These are phyloP conservation scores for Lenwebbia sp. DNA, from an alignment of 345 rosid genomes.

Conservation along the genomic window DNA sequence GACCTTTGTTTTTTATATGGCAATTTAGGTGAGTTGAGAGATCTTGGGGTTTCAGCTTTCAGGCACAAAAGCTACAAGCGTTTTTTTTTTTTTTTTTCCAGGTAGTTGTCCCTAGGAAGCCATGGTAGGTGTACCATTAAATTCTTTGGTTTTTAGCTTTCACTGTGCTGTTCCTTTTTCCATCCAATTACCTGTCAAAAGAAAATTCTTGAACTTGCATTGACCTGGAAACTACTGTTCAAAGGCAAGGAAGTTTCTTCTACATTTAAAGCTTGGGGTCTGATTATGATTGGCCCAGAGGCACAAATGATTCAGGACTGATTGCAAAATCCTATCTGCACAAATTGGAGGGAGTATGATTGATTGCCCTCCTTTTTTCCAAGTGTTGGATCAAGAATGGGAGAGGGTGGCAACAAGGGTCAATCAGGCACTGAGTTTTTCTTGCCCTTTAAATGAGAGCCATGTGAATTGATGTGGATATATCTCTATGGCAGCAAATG, in stretches of 20 bases:
- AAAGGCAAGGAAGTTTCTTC: not conserved
- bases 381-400: conserved; percentile 2
- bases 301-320: conserved; percentile 8
- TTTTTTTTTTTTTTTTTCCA: not conserved
- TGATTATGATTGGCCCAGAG: not conserved
- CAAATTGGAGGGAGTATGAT: not conserved
- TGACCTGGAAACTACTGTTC: not conserved
- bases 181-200: not conserved
- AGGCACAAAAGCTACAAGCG: not conserved
- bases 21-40: conserved; percentile 3
- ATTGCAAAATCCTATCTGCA: conserved; percentile 23
- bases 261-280: not conserved
- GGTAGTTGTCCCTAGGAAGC: conserved; percentile 13
- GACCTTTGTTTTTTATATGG: not conserved
- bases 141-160: conserved; percentile 8
- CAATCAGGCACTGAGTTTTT: not conserved
- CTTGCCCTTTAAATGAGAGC: not conserved
- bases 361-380: not conserved
- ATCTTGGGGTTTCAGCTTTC: not conserved
- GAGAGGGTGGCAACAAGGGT: not conserved
- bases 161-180: not conserved
- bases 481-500: not conserved
- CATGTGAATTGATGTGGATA: not conserved
- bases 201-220: not conserved
- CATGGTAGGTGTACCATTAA: conserved; percentile 41